Evolutionary conservation across 148 eudicot species (phyloP), one percentile per base, ranked within the genome.

Genomic region (Arctostaphylos glauca): DNA sequence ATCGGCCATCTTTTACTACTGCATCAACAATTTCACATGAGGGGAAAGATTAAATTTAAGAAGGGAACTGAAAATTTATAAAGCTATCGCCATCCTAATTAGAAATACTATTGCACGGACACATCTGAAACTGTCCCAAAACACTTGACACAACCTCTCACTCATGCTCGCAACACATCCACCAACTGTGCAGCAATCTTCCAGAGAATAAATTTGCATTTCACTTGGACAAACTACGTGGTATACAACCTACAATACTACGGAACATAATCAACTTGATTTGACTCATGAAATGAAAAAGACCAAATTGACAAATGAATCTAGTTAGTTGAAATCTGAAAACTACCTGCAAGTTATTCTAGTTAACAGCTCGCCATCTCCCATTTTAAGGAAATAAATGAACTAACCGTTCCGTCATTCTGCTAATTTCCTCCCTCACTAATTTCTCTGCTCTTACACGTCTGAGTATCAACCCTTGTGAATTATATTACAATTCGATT

Each of bases 1-100:
- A 52, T 82, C 84, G 2, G 84, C 84, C 84, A 82, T 82, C 55
- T 43, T 70, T 70, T 81, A 81, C 19, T 53, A 38, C 83, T 81
- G 52, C 83, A 70, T 49, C 31, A 54, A 16, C 15, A 55, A 3
- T 31, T 25, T 10, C 2, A 77, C 6, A 1, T 54, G 74, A 74
- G 6, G 31, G 41, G 12, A 47, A 73, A 73, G 0, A 73, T 44
- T 1, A 73, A 18, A 9, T 70, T 5, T 31, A 52, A 77, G 4
- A 76, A n/a, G 49, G 52, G 9, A 43, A 58, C 49, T 41, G 19
- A 16, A n/a, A 74, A 10, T 41, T 43, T 23, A 16, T 44, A 19
- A 38, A 31, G 18, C n/a, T 16, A 58, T 58, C 16, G 6, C 54
- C 12, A 73, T 18, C 9, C n/a, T 13, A 71, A 43, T 18, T 72